Percentiles rank a stretch among this genome's conserved stretches.
Evolutionary conservation across 148 eudicot genomes (phyloP).

Genomic region (Cornus kousa): DNA sequence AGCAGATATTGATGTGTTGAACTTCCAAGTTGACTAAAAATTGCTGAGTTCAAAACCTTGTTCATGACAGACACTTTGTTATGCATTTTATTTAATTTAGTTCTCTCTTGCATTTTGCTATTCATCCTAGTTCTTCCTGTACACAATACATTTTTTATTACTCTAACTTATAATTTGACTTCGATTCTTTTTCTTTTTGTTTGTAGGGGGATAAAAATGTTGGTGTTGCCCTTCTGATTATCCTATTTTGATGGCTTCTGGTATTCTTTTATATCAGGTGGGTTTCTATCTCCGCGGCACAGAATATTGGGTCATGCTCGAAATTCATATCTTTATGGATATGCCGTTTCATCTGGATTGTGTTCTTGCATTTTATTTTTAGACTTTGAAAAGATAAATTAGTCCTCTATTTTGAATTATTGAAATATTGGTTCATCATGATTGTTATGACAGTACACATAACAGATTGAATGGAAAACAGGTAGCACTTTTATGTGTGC

Average conservation of each 20-base stretch:
- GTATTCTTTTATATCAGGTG: conserved; percentile 97
- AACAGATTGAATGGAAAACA: background rate
- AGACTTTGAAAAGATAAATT: background rate
- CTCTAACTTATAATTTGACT: background rate
- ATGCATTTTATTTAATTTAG: background rate
- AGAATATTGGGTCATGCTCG: background rate
- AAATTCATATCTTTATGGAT: background rate
- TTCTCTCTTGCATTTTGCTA: background rate
- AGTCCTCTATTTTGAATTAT: background rate
- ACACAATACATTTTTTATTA: background rate
- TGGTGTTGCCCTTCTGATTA: conserved; percentile 91
- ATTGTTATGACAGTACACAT: background rate
- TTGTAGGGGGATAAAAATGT: conserved; percentile 96
- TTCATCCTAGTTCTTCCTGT: conserved; percentile 3
- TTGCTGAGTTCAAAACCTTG: background rate
- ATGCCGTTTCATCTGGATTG: background rate
- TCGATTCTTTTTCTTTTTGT: conserved; percentile 2
- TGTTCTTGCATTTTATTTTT: background rate
- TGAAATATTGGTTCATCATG: background rate
- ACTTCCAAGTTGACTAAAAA: background rate
- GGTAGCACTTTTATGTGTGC: background rate
- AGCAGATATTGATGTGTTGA: background rate
- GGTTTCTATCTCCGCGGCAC: conserved; percentile 10
- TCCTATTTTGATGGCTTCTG: conserved; percentile 98
- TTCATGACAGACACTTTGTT: background rate